Evolutionary conservation across 2,329 filamentous ascomycete genomes (phyloP), one percentile per base, ranked within the genome.

Genomic region (Neonectria coccinea): DNA sequence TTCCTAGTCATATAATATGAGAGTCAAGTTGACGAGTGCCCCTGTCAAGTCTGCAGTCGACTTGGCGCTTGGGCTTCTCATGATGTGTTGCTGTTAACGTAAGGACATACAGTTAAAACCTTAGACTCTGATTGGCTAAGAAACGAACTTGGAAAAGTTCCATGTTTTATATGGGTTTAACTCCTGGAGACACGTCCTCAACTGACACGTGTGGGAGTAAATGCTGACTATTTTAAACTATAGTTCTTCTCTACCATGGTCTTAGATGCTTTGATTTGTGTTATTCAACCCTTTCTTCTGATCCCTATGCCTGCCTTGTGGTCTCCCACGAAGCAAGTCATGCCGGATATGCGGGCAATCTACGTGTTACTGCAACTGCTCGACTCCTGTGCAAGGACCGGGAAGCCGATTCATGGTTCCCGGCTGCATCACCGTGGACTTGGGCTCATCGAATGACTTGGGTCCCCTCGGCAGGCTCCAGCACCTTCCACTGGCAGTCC

Each of bases 381-480:
- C 22, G 59, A 61, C 62, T 56, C 12, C 57, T 22, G 22, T n/a
- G 16, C 39, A 27, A 45, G 29, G 18, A 59, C n/a, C 50, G 29
- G 41, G 20, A 45, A 36, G n/a, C 20, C 12, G 9, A 12, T 54
- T n/a, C 36, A 42, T 20, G 12, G 53, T 42, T 50, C 25, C 31
- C 10, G 22, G 39, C 6, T 9, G 25, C 7, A 54, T 45, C 36
- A 44, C 41, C 42, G 44, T 18, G n/a, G 20, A 20, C 2, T 41
- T 22, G 18, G 29, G 25, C 48, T 66, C 75, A 77, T 73, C 81
- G 74, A 62, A 85, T 72, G 64, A 86, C 79, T 69, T 80, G 76
- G 9, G 83, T 87, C 6, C 92, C 94, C 74, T 96, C 89, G 0
- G 95, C 95, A 9, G 94, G 94, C 80, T 97, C 92, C 47, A 99